Conservation (phyloP, 2,329 filamentous ascomycete genomes). For the Coniochaeta sp. region DNA sequence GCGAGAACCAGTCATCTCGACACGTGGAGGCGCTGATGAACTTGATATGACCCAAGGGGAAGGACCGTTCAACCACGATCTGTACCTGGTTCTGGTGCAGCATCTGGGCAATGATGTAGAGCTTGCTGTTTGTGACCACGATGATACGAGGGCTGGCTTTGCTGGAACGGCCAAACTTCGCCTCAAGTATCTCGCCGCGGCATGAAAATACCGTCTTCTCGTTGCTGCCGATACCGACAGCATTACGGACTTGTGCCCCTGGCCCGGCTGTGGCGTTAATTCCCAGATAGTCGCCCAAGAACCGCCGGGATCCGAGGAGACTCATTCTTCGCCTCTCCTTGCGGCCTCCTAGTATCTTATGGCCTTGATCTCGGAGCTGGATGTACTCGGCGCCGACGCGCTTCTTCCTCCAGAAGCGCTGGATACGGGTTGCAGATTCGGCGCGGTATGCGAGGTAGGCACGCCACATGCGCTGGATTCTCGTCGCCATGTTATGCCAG, state of each 20-base stretch:
- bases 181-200: constrained; percentile 80
- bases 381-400: constrained; percentile 85
- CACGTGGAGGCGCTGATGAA: constrained; percentile 73
- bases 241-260: constrained; percentile 71
- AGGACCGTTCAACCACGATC: constrained; percentile 72
- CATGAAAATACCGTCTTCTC: constrained; percentile 85
- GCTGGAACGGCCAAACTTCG: constrained; percentile 93
- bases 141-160: constrained; percentile 83
- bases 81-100: constrained; percentile 75
- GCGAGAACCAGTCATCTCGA: constrained; percentile 94
- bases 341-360: constrained; percentile 69
- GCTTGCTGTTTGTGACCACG: constrained; percentile 75
- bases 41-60: constrained; percentile 83
- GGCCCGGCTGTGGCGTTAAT: constrained; percentile 73
- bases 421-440: constrained; percentile 89
- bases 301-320: constrained; percentile 82
- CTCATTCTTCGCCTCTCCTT: constrained; percentile 92
- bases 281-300: constrained; percentile 91
- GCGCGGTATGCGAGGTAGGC: constrained; percentile 89
- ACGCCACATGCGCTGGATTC: constrained; percentile 95
- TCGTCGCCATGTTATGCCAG: constrained; percentile 99
- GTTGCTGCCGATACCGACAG: constrained; percentile 61
- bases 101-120: constrained; percentile 83
- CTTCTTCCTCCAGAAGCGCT: constrained; percentile 92
- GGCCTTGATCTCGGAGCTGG: constrained; percentile 80